Evolutionary conservation across 208 protist species (phyloP), one percentile per base, ranked within the genome.

Genomic region (Leishmania tropica): DNA sequence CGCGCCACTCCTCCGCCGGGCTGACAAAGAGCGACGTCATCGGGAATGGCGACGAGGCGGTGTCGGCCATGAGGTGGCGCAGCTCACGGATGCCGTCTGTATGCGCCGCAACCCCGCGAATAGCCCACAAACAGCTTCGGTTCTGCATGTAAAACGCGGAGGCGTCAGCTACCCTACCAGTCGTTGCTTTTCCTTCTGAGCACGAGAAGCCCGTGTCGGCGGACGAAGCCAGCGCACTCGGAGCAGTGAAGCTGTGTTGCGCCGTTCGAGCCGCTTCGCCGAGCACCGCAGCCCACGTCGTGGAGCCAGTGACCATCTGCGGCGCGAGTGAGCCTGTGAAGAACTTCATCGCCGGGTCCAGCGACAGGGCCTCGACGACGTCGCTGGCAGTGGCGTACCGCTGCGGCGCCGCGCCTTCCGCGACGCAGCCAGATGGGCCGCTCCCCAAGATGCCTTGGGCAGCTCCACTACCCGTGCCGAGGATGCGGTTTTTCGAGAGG

Each of bases 301-400:
- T 75, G 31, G 73, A 58, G 3, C 58, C 84, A 24, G 71, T 72
- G 40, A 73, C 53, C 31, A 76, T 60, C 35, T 71, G 37, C 6
- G 93, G 89, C 0, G 89, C 62, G 0, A 81, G 17, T 19, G 78
- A 48, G 60, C 86, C 89, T n/a, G 86, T 90, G 81, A 96, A 96
- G 56, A 96, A 96, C 73, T 94, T 94, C 78, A 86, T 87, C 40
- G 81, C 84, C 0, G 93, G 93, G 79, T 96, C 93, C 54, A 95
- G 78, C 4, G 86, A 70, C 35, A 96, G 70, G 5, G 89, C 77
- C 80, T 96, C 93, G 13, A 95, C 51, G 24, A 94, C 35, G 78
- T 96, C 93, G 19, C 82, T 76, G 24, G 83, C 40, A 10, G 75
- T 65, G 7, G 83, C 81, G 64, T 79, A 85, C 6, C 85, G 78